Evolutionary conservation across 768 basidiomycete species (phyloP).

Genomic region (Mycena belliarum): DNA sequence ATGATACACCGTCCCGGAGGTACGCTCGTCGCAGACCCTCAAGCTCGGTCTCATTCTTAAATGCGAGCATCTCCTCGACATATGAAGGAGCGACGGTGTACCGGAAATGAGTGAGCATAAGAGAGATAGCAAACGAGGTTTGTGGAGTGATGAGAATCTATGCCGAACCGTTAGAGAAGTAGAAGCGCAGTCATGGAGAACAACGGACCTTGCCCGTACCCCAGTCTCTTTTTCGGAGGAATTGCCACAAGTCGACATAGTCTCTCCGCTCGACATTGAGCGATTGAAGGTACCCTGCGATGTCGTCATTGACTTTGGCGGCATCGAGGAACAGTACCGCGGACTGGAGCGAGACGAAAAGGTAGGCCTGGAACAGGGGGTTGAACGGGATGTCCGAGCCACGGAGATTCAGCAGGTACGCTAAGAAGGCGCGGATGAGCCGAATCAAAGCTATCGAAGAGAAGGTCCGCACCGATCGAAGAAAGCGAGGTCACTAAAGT

Average conservation of each 20-base stretch:
- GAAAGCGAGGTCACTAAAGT: conserved; percentile 71
- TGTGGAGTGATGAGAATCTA: conserved; percentile 70
- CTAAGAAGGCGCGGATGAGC: conserved; percentile 36
- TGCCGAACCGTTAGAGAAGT: not conserved
- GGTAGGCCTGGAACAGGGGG: conserved; percentile 88
- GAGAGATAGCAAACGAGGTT: conserved; percentile 80
- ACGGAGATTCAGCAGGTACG: conserved; percentile 86
- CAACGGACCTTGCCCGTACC: conserved; percentile 69
- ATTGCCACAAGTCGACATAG: conserved; percentile 81
- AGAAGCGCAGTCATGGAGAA: not conserved
- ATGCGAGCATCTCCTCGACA: conserved; percentile 75
- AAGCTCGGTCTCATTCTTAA: conserved; percentile 89
- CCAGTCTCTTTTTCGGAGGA: conserved; percentile 73
- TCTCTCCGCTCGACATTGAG: conserved; percentile 59
- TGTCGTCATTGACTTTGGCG: conserved; percentile 60
- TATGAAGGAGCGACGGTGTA: conserved; percentile 73
- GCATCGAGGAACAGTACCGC: conserved; percentile 77
- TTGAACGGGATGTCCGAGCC: conserved; percentile 90
- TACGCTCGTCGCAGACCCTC: conserved; percentile 84
- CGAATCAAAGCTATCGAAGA: conserved; percentile 4
- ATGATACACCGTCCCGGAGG: conserved; percentile 85
- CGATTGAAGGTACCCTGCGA: conserved; percentile 55
- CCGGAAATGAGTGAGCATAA: conserved; percentile 82
- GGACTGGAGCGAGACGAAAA: conserved; percentile 66
- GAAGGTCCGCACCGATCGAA: conserved; percentile 56